Percentiles rank a stretch among this genome's conserved stretches.
Conservation (phyloP, 1,284 basidiomycete genomes). For the Ganoderma lucidum region DNA sequence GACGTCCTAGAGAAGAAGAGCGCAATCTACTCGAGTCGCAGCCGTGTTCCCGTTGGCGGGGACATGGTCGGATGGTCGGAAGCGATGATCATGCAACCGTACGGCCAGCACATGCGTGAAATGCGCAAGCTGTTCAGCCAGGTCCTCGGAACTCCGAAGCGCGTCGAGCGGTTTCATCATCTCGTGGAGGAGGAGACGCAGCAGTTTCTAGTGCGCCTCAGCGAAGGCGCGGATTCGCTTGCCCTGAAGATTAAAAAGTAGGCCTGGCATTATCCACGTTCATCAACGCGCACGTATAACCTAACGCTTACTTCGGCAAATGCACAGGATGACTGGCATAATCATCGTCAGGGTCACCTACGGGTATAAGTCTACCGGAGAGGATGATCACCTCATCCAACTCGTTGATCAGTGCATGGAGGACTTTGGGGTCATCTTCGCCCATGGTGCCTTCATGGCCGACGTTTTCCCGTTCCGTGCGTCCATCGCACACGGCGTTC, state of each 20-base stretch:
- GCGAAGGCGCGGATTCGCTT: constrained; percentile 33
- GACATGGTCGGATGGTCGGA: constrained; percentile 76
- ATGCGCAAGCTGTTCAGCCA: constrained; percentile 53
- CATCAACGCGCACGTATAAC: background rate
- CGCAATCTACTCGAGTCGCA: constrained; percentile 71
- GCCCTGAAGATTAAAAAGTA: constrained; percentile 38
- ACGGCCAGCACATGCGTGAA: constrained; percentile 68
- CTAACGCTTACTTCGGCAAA: constrained; percentile 5
- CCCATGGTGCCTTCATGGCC: constrained; percentile 44
- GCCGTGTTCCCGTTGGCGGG: constrained; percentile 47
- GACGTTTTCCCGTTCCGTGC: constrained; percentile 42
- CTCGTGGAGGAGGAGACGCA: constrained; percentile 38
- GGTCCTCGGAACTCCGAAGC: constrained; percentile 39
- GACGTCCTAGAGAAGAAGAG: constrained; percentile 76
- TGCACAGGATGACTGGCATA: constrained; percentile 40
- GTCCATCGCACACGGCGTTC: background rate
- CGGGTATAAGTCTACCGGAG: constrained; percentile 44
- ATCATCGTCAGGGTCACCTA: constrained; percentile 45
- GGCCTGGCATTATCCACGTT: constrained; percentile 9
- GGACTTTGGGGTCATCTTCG: constrained; percentile 37
- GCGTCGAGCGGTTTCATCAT: constrained; percentile 36
- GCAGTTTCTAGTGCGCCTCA: constrained; percentile 33
- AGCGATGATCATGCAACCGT: constrained; percentile 65
- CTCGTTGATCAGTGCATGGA: constrained; percentile 42
- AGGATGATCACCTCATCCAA: constrained; percentile 42